Evolutionary conservation across 2,329 filamentous ascomycete species (phyloP).

Genomic region (Venturia aucupariae): DNA sequence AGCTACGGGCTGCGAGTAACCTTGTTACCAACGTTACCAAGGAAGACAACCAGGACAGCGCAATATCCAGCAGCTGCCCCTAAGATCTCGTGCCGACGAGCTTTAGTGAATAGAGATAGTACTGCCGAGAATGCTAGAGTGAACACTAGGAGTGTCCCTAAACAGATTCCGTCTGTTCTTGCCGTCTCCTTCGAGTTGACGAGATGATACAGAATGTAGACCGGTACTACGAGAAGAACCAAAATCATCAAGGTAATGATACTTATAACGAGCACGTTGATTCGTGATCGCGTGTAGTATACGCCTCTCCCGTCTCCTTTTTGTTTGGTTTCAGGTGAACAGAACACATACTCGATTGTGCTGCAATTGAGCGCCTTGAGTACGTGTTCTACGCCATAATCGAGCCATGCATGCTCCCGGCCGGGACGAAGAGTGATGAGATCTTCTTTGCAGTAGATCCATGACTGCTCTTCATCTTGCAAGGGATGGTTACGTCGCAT

Average conservation of each 20-base stretch:
- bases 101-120: constrained; percentile 21
- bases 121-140: constrained; percentile 22
- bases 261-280: constrained; percentile 19
- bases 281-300: constrained; percentile 21
- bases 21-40: constrained; percentile 15
- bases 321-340: constrained; percentile 15
- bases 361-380: constrained; percentile 17
- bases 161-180: constrained; percentile 19
- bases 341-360: constrained; percentile 15
- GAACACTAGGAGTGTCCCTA: constrained; percentile 20
- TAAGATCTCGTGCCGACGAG: constrained; percentile 22
- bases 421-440: constrained; percentile 31
- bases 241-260: constrained; percentile 22
- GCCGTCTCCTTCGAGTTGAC: constrained; percentile 16
- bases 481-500: constrained; percentile 20
- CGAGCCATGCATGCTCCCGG: constrained; percentile 33
- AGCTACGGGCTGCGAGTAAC: too few species aligned
- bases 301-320: constrained; percentile 17
- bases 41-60: constrained; percentile 18
- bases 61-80: constrained; percentile 22
- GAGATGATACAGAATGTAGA: constrained; percentile 22
- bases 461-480: constrained; percentile 21
- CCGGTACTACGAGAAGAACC: constrained; percentile 21
- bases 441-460: constrained; percentile 32
- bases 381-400: constrained; percentile 25